A percentile compares a stretch with the other conserved stretches of the same genome.
Conservation (phyloP, 345 rosid genomes). For the Aquilaria sinensis region DNA sequence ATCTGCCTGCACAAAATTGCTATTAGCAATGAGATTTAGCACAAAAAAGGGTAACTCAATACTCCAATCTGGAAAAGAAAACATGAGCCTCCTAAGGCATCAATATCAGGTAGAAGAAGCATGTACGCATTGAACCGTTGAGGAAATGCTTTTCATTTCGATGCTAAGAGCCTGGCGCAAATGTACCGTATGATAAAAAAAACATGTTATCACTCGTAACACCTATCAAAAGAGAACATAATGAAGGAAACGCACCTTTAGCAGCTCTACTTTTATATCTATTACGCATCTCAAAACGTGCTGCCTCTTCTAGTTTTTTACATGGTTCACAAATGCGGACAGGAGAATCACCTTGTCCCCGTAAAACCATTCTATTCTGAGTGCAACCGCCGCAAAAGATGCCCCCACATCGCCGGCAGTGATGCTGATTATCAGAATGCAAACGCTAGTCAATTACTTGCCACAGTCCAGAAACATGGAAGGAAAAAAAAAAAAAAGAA, state of each 20-base stretch:
- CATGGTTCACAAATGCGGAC: conserved; percentile 94
- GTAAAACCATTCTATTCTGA: conserved; percentile 66
- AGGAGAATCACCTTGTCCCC: conserved; percentile 90
- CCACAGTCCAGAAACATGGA: neutral
- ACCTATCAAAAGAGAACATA: neutral
- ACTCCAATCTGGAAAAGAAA: no score
- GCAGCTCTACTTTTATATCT: conserved; percentile 50
- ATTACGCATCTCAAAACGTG: conserved; percentile 77
- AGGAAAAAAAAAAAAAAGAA: neutral
- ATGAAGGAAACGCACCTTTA: conserved; percentile 41
- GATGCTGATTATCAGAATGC: conserved; percentile 52
- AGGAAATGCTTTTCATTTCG: neutral
- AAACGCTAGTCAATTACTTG: conserved; percentile 4
- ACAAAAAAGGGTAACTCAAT: no score
- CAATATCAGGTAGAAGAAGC: no score
- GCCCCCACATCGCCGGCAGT: conserved; percentile 96
- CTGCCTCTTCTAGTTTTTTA: conserved; percentile 85
- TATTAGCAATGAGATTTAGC: neutral
- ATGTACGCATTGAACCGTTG: no score
- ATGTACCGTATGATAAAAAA: neutral
- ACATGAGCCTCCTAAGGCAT: no score
- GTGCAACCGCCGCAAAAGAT: conserved; percentile 76
- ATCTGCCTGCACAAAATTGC: conserved; percentile 38
- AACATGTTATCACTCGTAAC: neutral
- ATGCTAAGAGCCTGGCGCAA: neutral